Base-by-base conservation (phyloP, 805 yeast species). In the Candida insectalens region DNA sequence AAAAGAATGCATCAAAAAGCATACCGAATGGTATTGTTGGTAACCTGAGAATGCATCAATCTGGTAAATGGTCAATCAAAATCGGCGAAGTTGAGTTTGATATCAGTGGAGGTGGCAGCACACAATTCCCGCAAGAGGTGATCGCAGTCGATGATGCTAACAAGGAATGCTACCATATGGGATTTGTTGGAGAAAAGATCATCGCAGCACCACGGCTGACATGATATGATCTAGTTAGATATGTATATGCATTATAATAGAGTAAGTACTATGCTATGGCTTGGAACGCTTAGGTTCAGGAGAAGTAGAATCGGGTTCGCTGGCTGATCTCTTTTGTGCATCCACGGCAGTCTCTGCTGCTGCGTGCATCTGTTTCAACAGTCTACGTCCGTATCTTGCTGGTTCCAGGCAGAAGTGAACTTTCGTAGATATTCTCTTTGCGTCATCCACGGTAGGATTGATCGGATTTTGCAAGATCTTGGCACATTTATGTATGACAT, bases 61-160 rank as follows among this genome's bases (percentile, higher is more conserved):
- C 95, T 1, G 97, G 97, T 3, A 83, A 72, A 50, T 54, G 85
- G 15, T 67, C 94, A 3, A 69, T 88, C 54, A 69, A 74, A 39
- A 60, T 89, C 25, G 95, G 95, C 10, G 71, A 74, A 33, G 70
- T 74, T 6, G 64, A 71, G 3, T 69, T 77, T 67, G 84, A 80
- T 36, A 75, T 87, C 16, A 63, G 76, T 4, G 68, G 71, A 46
- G 96, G 96, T 12, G 74, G 83, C 3, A 68, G 76, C 9, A 55
- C 82, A 5, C 65, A 71, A 4, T 77, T 85, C 41, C 57, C 81
- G 19, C 96, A 89, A 53, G 89, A 84, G 38, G 63, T 83, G 7
- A 73, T 80, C 10, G 55, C 57, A 1, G 57, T 65, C 6, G 51
- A 57, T 20, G 48, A 49, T 6, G 65, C 60, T 4, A 58, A 63